Conservation (phyloP, 2,329 filamentous ascomycete genomes). For the Microdochium paspali region DNA sequence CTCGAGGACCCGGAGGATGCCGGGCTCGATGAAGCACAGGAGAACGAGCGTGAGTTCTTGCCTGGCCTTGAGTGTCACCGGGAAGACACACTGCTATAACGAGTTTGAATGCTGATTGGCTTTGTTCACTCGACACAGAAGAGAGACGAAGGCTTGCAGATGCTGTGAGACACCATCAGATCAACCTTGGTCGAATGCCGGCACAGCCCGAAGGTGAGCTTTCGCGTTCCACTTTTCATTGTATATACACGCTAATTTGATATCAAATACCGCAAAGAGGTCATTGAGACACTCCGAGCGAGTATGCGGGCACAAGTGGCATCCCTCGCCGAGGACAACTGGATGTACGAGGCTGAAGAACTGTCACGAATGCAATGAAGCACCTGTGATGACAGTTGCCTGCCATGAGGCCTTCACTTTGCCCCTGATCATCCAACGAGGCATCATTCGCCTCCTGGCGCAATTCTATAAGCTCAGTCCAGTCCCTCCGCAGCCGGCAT, state of each 20-base stretch:
- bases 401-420: neutral
- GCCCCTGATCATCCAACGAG: neutral
- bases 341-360: conserved; percentile 78
- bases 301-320: conserved; percentile 65
- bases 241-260: conserved; percentile 5
- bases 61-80: no score
- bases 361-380: conserved; percentile 27
- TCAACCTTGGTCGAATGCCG: conserved; percentile 42
- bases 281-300: conserved; percentile 58
- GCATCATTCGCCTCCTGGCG: neutral
- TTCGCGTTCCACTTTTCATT: neutral
- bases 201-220: conserved; percentile 57
- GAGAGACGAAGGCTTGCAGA: conserved; percentile 52
- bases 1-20: conserved; percentile 46
- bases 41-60: conserved; percentile 40
- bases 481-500: conserved; percentile 48
- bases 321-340: conserved; percentile 71
- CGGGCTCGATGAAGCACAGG: conserved; percentile 46
- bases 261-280: conserved; percentile 38
- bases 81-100: neutral
- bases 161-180: conserved; percentile 51
- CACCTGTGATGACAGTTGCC: neutral
- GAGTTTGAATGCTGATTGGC: conserved; percentile 6
- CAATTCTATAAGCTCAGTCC: conserved; percentile 32
- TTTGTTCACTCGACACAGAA: conserved; percentile 23